Evolutionary conservation across 2,329 filamentous ascomycete species (phyloP).

Genomic region (Gyromitra esculenta): DNA sequence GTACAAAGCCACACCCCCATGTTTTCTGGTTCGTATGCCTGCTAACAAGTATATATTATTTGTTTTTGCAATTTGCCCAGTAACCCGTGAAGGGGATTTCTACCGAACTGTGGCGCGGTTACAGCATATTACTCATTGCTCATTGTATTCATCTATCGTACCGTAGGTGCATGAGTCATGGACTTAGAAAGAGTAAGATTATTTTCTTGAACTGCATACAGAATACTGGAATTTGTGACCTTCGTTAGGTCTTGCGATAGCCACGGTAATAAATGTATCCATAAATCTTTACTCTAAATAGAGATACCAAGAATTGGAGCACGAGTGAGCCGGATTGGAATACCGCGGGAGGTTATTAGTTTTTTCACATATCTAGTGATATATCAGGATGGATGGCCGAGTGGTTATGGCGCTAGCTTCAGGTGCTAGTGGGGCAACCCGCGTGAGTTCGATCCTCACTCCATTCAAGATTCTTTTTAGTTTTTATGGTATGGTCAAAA

Average conservation of each 20-base stretch:
- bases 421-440: slow-evolving; percentile 54
- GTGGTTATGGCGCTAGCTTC: slow-evolving; percentile 55
- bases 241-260: background rate
- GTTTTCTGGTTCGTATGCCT: too few species aligned
- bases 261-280: background rate
- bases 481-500: background rate
- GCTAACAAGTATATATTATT: background rate
- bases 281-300: background rate
- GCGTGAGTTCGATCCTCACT: slow-evolving; percentile 55
- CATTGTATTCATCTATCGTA: too few species aligned
- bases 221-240: background rate
- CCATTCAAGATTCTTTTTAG: slow-evolving; percentile 46
- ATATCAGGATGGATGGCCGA: slow-evolving; percentile 49
- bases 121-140: too few species aligned
- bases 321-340: background rate
- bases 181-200: too few species aligned
- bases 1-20: too few species aligned
- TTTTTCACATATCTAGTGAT: background rate
- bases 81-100: too few species aligned
- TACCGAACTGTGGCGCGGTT: too few species aligned
- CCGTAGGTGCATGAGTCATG: too few species aligned
- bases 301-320: background rate
- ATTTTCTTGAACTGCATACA: background rate
- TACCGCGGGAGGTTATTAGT: background rate
- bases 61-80: background rate